Percentiles rank a stretch among this genome's conserved stretches.
phyloP scores from a whole-genome alignment of 148 eudicot genomes.

The Fallopia convolvulus region DNA sequence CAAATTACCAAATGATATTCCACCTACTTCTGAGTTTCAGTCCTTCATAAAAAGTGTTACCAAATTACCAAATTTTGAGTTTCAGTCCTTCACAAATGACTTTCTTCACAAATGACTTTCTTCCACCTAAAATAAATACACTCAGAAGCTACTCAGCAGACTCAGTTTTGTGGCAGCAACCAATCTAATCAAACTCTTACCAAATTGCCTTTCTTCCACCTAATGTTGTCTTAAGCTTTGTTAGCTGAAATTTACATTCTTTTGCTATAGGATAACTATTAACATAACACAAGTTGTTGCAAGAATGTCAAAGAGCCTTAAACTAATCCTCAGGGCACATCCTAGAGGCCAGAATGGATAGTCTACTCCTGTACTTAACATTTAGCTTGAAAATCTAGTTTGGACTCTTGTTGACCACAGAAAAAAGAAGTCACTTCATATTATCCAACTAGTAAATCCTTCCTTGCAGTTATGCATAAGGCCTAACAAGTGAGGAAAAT shows the following conservation, averaged over 20 bases:
- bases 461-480: not conserved
- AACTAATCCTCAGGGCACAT: not conserved
- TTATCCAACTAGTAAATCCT: not conserved
- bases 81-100: too few relatives aligned
- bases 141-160: not conserved
- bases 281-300: not conserved
- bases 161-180: not conserved
- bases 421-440: not conserved
- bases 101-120: too few relatives aligned
- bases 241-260: too few relatives aligned
- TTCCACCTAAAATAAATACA: too few relatives aligned
- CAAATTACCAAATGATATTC: too few relatives aligned
- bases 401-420: not conserved
- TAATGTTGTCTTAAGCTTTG: not conserved
- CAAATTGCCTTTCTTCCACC: not conserved
- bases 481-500: not conserved
- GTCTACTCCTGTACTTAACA: not conserved
- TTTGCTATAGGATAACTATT: not conserved
- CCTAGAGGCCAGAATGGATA: not conserved
- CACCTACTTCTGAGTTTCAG: too few relatives aligned
- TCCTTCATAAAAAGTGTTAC: too few relatives aligned
- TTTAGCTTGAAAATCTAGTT: not conserved
- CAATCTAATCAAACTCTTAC: not conserved
- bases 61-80: too few relatives aligned
- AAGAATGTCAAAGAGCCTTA: not conserved